A percentile compares a stretch with the other conserved stretches of the same genome.
These are phyloP conservation scores for Rhodotorula mucilaginosa DNA, from an alignment of 1,284 basidiomycete species.

Conservation along the genomic window DNA sequence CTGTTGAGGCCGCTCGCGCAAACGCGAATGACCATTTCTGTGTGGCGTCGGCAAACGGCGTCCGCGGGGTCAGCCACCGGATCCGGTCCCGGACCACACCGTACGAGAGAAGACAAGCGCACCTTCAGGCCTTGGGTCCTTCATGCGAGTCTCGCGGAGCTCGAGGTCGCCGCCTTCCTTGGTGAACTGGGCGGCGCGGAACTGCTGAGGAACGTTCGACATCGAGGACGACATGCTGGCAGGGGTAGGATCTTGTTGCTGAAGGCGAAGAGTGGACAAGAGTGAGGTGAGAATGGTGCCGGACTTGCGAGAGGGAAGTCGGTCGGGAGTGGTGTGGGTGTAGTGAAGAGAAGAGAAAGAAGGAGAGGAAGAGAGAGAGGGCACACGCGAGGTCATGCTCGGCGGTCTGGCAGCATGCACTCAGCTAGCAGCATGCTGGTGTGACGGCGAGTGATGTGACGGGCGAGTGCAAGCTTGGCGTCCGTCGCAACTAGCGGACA, in stretches of 20 bases:
- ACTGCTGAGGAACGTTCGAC: not conserved
- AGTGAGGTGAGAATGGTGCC: constrained; percentile 2
- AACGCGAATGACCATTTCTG: constrained; percentile 23
- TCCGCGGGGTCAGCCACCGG: not conserved
- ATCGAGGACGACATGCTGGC: not conserved
- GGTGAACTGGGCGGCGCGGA: constrained; percentile 6
- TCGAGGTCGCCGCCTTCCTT: constrained; percentile 13
- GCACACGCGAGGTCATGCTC: too few species aligned
- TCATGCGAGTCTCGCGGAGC: constrained; percentile 1
- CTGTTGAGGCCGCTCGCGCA: constrained; percentile 10
- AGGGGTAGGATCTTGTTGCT: not conserved
- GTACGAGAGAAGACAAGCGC: not conserved
- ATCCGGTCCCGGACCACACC: too few species aligned
- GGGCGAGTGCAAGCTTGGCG: too few species aligned
- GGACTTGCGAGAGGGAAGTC: not conserved
- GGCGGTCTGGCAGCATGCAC: too few species aligned
- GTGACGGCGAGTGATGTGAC: too few species aligned
- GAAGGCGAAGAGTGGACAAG: not conserved
- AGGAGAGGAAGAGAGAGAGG: too few species aligned
- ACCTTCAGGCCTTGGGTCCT: constrained; percentile 3
- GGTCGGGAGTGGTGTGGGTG: not conserved
- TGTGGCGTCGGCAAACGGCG: not conserved
- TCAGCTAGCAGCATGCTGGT: not conserved
- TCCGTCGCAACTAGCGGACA: not conserved
- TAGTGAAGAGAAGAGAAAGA: not conserved